Percentiles rank a stretch among this genome's conserved stretches.
Conservation (phyloP, 1,284 basidiomycete species). For the Psilocybe mexicana region DNA sequence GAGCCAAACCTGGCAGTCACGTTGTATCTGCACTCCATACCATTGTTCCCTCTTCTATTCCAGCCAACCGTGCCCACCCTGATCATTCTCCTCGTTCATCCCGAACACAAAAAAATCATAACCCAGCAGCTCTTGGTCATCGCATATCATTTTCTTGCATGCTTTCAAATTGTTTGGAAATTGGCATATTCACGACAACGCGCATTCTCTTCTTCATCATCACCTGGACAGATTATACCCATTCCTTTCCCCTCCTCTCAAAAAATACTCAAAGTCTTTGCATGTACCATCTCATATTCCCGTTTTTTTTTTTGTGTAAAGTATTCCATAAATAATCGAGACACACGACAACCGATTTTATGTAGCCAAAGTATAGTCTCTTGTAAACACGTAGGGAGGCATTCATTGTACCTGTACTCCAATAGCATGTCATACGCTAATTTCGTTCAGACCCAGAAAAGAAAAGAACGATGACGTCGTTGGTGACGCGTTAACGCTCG, state of each 20-base stretch:
- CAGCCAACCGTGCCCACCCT: not conserved
- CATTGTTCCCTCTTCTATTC: not conserved
- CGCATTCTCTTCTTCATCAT: constrained; percentile 9
- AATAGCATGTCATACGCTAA: constrained; percentile 1
- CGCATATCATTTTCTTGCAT: not conserved
- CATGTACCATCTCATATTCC: not conserved
- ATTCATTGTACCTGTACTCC: not conserved
- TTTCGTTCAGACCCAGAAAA: not conserved
- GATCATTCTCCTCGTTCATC: too few species aligned
- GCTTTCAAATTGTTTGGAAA: constrained; percentile 9
- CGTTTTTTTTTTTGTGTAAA: not conserved
- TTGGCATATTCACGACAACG: constrained; percentile 9
- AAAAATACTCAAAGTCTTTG: not conserved
- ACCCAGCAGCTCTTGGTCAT: too few species aligned
- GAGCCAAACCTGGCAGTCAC: not conserved
- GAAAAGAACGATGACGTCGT: not conserved
- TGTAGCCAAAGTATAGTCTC: constrained; percentile 16
- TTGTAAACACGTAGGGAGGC: constrained; percentile 22
- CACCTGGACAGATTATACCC: constrained; percentile 11
- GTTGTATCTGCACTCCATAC: not conserved
- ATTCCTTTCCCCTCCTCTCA: not conserved
- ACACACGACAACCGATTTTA: constrained; percentile 19
- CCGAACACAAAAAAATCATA: too few species aligned
- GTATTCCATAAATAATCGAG: constrained; percentile 8
- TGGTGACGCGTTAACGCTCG: not conserved